A percentile compares a stretch with the other conserved stretches of the same genome.
Conservation (phyloP, 257 asterid species). For the Knoxia roxburghii region DNA sequence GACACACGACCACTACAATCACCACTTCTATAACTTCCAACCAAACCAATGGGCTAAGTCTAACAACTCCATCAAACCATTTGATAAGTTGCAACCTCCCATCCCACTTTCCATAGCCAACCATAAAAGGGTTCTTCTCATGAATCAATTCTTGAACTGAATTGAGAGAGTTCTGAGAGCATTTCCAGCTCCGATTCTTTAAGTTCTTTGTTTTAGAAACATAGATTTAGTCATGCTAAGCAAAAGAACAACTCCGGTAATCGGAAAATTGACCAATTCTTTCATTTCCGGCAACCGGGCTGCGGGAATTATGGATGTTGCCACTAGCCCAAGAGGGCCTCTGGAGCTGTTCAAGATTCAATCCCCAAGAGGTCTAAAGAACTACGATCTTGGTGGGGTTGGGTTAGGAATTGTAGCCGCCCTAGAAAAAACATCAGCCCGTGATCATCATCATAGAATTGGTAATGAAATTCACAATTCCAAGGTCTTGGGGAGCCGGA, state of each 20-base stretch:
- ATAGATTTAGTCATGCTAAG: conserved; percentile 39
- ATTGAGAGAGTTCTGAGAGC: conserved; percentile 1
- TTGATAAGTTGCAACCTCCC: background rate
- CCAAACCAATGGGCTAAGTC: conserved; percentile 50
- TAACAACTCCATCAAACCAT: conserved; percentile 53
- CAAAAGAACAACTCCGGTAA: conserved; percentile 50
- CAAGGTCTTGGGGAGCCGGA: conserved; percentile 38
- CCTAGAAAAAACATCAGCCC: conserved; percentile 45
- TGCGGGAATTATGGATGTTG: conserved; percentile 17
- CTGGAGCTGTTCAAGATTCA: conserved; percentile 41
- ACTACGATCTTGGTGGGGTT: conserved; percentile 61
- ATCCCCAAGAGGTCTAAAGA: conserved; percentile 48
- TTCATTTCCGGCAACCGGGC: conserved; percentile 28
- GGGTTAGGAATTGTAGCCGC: conserved; percentile 89
- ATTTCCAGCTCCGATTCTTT: background rate
- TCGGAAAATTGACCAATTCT: conserved; percentile 47
- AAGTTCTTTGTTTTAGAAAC: background rate
- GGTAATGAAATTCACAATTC: conserved; percentile 23
- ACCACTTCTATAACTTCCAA: conserved; percentile 24
- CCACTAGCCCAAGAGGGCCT: conserved; percentile 38
- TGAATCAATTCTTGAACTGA: conserved; percentile 5
- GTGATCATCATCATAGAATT: background rate
- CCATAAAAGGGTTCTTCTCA: conserved; percentile 13
- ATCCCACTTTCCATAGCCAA: background rate
- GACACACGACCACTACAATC: no score